Evolutionary conservation across 1,139 yeast species (phyloP).

Genomic region (Saccharomyces hybrid): DNA sequence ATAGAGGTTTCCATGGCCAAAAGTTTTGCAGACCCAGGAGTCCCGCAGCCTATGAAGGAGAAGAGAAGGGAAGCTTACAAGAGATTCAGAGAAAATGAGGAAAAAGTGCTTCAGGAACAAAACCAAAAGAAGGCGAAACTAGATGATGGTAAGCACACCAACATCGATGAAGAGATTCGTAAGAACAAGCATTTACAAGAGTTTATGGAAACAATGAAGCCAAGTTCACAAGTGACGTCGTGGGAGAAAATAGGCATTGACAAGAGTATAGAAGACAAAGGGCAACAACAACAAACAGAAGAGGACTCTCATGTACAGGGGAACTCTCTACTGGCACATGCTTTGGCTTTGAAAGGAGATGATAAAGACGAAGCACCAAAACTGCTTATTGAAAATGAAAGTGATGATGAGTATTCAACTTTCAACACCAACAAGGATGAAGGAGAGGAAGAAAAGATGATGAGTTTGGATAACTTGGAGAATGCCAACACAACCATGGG

Average conservation of each 20-base stretch:
- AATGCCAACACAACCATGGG: constrained; percentile 10
- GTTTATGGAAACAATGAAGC: constrained; percentile 76
- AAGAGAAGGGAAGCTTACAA: constrained; percentile 50
- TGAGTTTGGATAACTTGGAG: constrained; percentile 22
- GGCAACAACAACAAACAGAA: constrained; percentile 7
- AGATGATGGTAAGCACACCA: constrained; percentile 27
- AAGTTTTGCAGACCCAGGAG: constrained; percentile 72
- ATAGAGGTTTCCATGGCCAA: constrained; percentile 77
- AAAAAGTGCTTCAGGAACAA: constrained; percentile 38
- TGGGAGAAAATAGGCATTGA: constrained; percentile 42
- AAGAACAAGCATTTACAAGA: constrained; percentile 67
- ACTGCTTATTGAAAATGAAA: constrained; percentile 39
- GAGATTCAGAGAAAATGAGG: constrained; percentile 49
- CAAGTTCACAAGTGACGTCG: constrained; percentile 40
- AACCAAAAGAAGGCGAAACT: constrained; percentile 29
- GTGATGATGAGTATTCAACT: constrained; percentile 64
- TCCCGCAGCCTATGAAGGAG: constrained; percentile 67
- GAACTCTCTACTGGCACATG: constrained; percentile 35
- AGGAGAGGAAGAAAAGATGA: constrained; percentile 30
- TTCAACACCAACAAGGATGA: constrained; percentile 34
- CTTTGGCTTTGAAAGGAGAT: constrained; percentile 32
- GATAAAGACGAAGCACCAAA: constrained; percentile 25
- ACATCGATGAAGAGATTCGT: constrained; percentile 51
- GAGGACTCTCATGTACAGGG: constrained; percentile 19
- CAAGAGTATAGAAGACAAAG: constrained; percentile 16